Evolutionary conservation across 495 filamentous ascomycete genomes (phyloP).

Genomic region (Podospora bellae-mahoneyi): DNA sequence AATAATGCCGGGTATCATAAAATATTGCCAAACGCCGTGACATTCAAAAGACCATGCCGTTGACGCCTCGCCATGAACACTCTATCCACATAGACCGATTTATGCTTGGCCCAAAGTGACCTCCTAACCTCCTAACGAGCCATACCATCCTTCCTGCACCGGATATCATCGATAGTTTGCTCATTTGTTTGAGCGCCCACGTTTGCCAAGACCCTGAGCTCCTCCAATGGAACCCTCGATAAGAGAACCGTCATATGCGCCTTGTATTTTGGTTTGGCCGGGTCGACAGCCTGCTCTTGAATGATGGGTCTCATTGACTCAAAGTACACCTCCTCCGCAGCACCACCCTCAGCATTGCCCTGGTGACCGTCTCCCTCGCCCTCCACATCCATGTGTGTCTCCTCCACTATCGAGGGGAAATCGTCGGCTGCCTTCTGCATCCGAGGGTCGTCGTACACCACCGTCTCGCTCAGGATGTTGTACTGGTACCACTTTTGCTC

Average conservation of each 20-base stretch:
- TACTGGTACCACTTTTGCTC: constrained; percentile 62
- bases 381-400: constrained; percentile 34
- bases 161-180: constrained; percentile 25
- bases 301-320: constrained; percentile 50
- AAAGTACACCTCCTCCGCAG: constrained; percentile 50
- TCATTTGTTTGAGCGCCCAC: constrained; percentile 40
- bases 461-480: constrained; percentile 42
- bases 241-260: constrained; percentile 60
- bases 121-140: constrained; percentile 14
- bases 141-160: constrained; percentile 24
- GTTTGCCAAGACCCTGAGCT: constrained; percentile 36
- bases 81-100: neutral
- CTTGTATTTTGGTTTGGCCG: constrained; percentile 25
- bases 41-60: neutral
- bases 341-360: constrained; percentile 37
- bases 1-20: constrained; percentile 3
- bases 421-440: constrained; percentile 23
- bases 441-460: constrained; percentile 24
- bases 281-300: constrained; percentile 41
- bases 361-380: constrained; percentile 19
- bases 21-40: neutral
- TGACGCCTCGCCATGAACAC: neutral
- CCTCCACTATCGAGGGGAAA: constrained; percentile 34
- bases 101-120: neutral
- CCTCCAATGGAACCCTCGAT: constrained; percentile 50